Percentiles rank a stretch among this genome's conserved stretches.
Evolutionary conservation across 1,139 yeast species (phyloP).

Genomic region (Suzukiozyma palmioleophila): DNA sequence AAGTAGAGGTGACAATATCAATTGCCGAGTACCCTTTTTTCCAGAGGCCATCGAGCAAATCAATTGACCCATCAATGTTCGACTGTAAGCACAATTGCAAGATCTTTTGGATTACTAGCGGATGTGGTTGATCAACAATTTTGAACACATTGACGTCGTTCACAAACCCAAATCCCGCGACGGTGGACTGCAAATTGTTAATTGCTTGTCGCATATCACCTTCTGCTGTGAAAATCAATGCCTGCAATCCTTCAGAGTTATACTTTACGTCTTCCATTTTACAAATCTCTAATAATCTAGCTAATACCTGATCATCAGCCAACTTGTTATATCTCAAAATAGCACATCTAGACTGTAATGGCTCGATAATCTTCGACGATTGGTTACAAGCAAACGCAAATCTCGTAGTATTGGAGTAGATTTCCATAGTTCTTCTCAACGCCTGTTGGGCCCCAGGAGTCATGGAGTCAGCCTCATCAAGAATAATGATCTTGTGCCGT

Average conservation of each 20-base stretch:
- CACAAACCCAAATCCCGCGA: slow-evolving; percentile 88
- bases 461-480: slow-evolving; percentile 98
- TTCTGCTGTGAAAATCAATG: slow-evolving; percentile 92
- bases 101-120: slow-evolving; percentile 77
- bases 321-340: slow-evolving; percentile 80
- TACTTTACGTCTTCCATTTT: slow-evolving; percentile 69
- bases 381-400: slow-evolving; percentile 98
- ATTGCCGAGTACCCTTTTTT: slow-evolving; percentile 88
- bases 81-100: slow-evolving; percentile 45
- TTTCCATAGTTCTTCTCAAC: slow-evolving; percentile 92
- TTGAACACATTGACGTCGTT: slow-evolving; percentile 89
- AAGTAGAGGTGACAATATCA: slow-evolving; percentile 87
- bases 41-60: slow-evolving; percentile 69
- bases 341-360: slow-evolving; percentile 95
- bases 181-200: slow-evolving; percentile 89
- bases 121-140: slow-evolving; percentile 96
- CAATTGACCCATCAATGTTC: slow-evolving; percentile 64
- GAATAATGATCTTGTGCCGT: slow-evolving; percentile 77
- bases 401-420: slow-evolving; percentile 88
- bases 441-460: slow-evolving; percentile 99
- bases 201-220: slow-evolving; percentile 99
- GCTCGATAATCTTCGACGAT: slow-evolving; percentile 91
- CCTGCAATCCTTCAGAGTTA: slow-evolving; percentile 89
- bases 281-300: slow-evolving; percentile 69
- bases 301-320: slow-evolving; percentile 78